Percentiles rank a stretch among this genome's conserved stretches.
These are phyloP conservation scores for Stenogyne calaminthoides DNA, from an alignment of 305 asterid genomes.

Conservation along the genomic window DNA sequence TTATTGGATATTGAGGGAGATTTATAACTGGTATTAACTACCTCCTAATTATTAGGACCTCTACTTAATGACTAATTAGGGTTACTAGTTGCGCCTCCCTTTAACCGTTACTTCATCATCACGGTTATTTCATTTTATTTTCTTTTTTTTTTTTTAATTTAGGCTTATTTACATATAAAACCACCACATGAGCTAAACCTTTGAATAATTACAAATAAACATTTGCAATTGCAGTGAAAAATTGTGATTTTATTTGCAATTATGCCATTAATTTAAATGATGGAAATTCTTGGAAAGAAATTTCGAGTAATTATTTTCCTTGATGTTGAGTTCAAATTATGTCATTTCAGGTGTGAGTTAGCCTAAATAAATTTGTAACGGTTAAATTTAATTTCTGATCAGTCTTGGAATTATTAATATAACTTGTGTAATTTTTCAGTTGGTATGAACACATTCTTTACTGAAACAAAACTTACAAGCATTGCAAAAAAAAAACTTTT, in stretches of 20 bases:
- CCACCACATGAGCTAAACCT: too few species aligned
- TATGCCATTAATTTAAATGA: neutral
- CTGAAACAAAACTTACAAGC: too few species aligned
- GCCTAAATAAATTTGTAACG: too few species aligned
- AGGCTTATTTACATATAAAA: too few species aligned
- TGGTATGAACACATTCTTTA: too few species aligned
- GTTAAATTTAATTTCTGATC: too few species aligned
- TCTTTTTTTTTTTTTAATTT: neutral
- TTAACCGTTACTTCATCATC: conserved; percentile 37
- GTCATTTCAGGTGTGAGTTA: neutral
- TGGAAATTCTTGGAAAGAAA: neutral
- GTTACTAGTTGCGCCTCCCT: conserved; percentile 22
- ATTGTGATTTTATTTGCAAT: too few species aligned
- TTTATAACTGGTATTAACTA: conserved; percentile 34
- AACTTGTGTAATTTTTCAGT: too few species aligned
- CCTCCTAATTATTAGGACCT: conserved; percentile 39
- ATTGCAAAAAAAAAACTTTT: too few species aligned
- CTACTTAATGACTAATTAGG: conserved; percentile 28
- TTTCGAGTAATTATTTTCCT: neutral
- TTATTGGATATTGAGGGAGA: conserved; percentile 38
- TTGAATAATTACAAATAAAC: too few species aligned
- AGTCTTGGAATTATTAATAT: neutral
- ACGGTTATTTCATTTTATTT: neutral
- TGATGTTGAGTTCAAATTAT: neutral
- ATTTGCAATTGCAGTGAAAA: too few species aligned